Percentiles rank a stretch among this genome's conserved stretches.
Conservation (phyloP, 306 rosid species). For the Glycine latifolia region DNA sequence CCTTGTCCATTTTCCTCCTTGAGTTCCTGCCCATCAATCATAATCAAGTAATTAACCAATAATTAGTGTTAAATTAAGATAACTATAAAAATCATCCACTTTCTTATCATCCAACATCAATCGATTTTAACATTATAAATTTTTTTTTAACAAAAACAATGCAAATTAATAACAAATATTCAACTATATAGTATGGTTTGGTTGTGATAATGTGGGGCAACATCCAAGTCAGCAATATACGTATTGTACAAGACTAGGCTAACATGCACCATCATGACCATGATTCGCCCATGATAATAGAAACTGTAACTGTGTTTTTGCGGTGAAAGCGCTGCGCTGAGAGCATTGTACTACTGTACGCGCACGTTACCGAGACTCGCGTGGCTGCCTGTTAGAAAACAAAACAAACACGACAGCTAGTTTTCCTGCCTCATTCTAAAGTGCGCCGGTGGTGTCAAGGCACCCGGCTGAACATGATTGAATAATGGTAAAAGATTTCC, state of each 20-base stretch:
- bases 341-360: slow-evolving; percentile 33
- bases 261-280: slow-evolving; percentile 26
- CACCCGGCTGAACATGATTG: neutral
- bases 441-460: slow-evolving; percentile 33
- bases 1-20: slow-evolving; percentile 33
- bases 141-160: neutral
- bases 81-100: too few species aligned
- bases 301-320: slow-evolving; percentile 3
- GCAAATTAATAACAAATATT: neutral
- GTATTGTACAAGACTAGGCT: neutral
- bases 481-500: slow-evolving; percentile 8
- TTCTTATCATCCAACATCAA: neutral
- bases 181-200: neutral
- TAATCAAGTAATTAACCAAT: neutral
- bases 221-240: neutral
- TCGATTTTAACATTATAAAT: neutral
- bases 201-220: slow-evolving; percentile 24
- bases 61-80: neutral
- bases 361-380: slow-evolving; percentile 51
- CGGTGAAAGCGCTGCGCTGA: slow-evolving; percentile 41
- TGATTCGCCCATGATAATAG: slow-evolving; percentile 20
- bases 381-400: neutral
- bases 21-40: slow-evolving; percentile 30
- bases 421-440: slow-evolving; percentile 34
- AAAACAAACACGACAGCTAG: slow-evolving; percentile 42